These are phyloP conservation scores for Chenopodium formosanum DNA, from an alignment of 148 eudicot species.

Conservation along the genomic window DNA sequence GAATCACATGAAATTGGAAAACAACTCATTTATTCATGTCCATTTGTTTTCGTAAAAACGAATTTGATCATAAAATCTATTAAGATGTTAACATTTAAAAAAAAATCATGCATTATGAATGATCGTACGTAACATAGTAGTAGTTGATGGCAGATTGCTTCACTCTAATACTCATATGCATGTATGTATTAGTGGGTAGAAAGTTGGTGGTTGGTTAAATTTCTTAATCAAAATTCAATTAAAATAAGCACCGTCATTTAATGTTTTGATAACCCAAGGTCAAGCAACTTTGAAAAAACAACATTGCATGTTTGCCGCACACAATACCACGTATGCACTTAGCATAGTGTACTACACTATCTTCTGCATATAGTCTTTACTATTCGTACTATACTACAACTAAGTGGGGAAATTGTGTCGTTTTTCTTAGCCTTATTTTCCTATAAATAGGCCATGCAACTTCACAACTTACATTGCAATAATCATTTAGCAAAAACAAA, in stretches of 20 bases:
- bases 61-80: not conserved
- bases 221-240: conserved; percentile 10
- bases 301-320: conserved; percentile 28
- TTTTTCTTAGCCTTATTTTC: conserved; percentile 11
- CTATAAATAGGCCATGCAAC: conserved; percentile 30
- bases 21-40: not conserved
- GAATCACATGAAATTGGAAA: not conserved
- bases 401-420: conserved; percentile 7
- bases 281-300: conserved; percentile 22
- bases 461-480: not conserved
- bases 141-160: conserved; percentile 8
- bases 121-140: not conserved
- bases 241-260: conserved; percentile 28
- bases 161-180: not conserved
- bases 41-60: not conserved
- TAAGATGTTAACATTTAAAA: not conserved
- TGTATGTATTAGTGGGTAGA: not conserved
- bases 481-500: not conserved
- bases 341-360: not conserved
- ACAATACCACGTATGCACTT: conserved; percentile 29
- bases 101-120: not conserved
- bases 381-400: not conserved
- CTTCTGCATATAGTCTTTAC: too few species aligned
- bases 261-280: conserved; percentile 25
- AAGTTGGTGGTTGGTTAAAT: conserved; percentile 26